These are phyloP conservation scores for Psidium friedrichsthalianum DNA, from an alignment of 345 rosid genomes.

Conservation along the genomic window DNA sequence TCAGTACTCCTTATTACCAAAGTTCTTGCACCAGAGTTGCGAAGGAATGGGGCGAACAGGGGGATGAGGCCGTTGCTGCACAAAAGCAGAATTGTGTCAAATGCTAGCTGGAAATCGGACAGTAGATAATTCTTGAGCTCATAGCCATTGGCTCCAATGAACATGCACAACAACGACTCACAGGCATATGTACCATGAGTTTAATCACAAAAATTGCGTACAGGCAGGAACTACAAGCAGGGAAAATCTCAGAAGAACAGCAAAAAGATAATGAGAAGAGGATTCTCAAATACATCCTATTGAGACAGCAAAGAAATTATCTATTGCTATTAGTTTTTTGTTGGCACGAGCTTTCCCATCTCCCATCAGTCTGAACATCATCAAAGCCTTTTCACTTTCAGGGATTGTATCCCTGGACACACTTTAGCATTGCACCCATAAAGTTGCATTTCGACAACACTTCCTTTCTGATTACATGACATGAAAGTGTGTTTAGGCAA, in stretches of 20 bases:
- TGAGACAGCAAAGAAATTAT: background rate
- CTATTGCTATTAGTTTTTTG: background rate
- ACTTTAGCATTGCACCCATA: background rate
- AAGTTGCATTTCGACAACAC: background rate
- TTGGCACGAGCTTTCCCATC: background rate
- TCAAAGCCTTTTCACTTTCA: background rate
- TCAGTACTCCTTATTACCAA: constrained; percentile 75
- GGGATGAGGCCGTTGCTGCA: constrained; percentile 96
- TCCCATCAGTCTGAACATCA: background rate
- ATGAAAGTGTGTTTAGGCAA: background rate
- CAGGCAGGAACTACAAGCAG: background rate
- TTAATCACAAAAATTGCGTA: background rate
- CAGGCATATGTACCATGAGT: background rate
- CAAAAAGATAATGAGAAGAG: background rate
- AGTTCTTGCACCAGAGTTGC: constrained; percentile 98
- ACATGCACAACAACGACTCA: background rate
- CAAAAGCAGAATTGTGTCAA: constrained; percentile 6
- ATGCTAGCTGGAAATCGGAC: background rate
- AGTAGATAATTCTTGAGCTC: background rate
- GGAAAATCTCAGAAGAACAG: background rate
- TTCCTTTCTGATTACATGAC: background rate
- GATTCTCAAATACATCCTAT: background rate
- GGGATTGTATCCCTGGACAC: background rate
- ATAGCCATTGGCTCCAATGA: background rate
- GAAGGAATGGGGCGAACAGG: constrained; percentile 97